Percentiles rank a stretch among this genome's conserved stretches.
Evolutionary conservation across 148 eudicot genomes (phyloP).

Genomic region (Euryodendron excelsum): DNA sequence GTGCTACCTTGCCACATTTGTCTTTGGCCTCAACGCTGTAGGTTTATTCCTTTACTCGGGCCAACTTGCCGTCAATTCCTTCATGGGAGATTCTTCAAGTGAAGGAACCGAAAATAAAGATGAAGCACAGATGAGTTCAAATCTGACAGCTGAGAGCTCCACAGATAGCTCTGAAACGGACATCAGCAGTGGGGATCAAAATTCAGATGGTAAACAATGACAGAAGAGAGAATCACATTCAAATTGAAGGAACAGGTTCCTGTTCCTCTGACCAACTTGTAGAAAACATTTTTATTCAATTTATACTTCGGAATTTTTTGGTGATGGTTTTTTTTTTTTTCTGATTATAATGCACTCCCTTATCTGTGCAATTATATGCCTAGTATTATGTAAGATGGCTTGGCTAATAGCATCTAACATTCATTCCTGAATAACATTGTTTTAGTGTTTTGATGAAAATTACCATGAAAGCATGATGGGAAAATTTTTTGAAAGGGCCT

Average conservation of each 20-base stretch:
- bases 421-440: not conserved
- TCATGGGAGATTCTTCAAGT: slow-evolving; percentile 43
- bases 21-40: slow-evolving; percentile 73
- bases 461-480: not conserved
- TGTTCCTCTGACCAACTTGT: slow-evolving; percentile 5
- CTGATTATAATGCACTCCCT: not conserved
- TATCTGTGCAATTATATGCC: not conserved
- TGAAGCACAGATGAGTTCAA: slow-evolving; percentile 27
- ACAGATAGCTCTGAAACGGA: slow-evolving; percentile 23
- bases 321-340: not conserved
- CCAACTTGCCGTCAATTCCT: slow-evolving; percentile 68
- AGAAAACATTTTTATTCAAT: slow-evolving; percentile 1
- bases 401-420: not conserved
- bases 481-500: not conserved
- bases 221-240: not conserved
- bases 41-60: slow-evolving; percentile 78
- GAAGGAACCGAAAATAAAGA: slow-evolving; percentile 20
- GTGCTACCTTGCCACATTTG: slow-evolving; percentile 92
- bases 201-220: slow-evolving; percentile 29
- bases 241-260: slow-evolving; percentile 17
- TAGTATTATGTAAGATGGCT: not conserved
- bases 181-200: slow-evolving; percentile 44
- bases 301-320: slow-evolving; percentile 11
- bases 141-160: slow-evolving; percentile 28
- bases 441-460: no score